Conservation (phyloP, 768 basidiomycete species). For the Harrya chromipes region DNA sequence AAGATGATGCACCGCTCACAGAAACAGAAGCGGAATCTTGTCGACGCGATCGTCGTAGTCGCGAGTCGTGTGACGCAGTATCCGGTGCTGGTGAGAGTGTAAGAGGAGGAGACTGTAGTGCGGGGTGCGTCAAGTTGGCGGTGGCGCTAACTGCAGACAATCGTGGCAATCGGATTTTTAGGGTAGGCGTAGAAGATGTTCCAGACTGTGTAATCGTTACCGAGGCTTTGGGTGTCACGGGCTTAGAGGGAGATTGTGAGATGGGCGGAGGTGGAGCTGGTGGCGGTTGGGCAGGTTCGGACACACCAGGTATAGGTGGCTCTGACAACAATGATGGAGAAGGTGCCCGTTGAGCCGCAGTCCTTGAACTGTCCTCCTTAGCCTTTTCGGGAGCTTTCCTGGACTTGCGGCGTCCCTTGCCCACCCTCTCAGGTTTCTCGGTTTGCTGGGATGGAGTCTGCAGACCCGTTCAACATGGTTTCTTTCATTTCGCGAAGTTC, state of each 20-base stretch:
- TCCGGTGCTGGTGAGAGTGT: slow-evolving; percentile 23
- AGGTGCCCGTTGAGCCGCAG: slow-evolving; percentile 10
- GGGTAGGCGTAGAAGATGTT: slow-evolving; percentile 32
- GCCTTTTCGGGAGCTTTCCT: slow-evolving; percentile 13
- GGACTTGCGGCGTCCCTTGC: slow-evolving; percentile 26
- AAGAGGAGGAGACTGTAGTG: slow-evolving; percentile 21
- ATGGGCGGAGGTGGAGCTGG: slow-evolving; percentile 6
- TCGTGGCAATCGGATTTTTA: slow-evolving; percentile 34
- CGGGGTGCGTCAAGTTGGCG: slow-evolving; percentile 16
- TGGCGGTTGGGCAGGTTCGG: slow-evolving; percentile 11
- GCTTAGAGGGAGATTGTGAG: slow-evolving; percentile 18
- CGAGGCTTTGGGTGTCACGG: slow-evolving; percentile 33
- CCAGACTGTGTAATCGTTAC: slow-evolving; percentile 33
- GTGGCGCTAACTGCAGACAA: slow-evolving; percentile 28
- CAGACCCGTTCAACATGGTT: background rate
- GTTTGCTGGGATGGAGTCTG: slow-evolving; percentile 13
- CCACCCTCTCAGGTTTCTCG: slow-evolving; percentile 12
- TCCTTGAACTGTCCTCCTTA: slow-evolving; percentile 14
- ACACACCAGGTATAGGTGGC: slow-evolving; percentile 12
- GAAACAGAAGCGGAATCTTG: slow-evolving; percentile 29
- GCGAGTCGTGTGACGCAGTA: slow-evolving; percentile 21
- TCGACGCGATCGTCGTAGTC: slow-evolving; percentile 29
- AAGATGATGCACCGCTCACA: slow-evolving; percentile 32
- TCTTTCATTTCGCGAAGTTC: background rate
- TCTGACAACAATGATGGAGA: slow-evolving; percentile 11